Evolutionary conservation across 257 asterid species (phyloP).

Genomic region (Nicotiana sylvestris): DNA sequence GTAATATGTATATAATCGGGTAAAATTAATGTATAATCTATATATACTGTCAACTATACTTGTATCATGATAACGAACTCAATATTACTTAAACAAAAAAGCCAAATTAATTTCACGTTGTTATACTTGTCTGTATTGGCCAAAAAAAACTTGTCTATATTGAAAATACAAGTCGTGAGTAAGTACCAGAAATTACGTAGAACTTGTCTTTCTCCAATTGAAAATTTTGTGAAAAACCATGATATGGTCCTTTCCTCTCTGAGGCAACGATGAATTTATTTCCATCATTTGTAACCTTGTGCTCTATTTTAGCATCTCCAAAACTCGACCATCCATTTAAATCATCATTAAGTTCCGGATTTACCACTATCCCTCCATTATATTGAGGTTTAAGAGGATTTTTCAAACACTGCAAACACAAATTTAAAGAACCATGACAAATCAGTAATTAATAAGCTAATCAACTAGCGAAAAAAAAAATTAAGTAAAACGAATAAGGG

Average conservation of each 20-base stretch:
- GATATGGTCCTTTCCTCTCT: neutral
- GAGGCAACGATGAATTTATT: constrained; percentile 24
- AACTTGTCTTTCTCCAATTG: constrained; percentile 12
- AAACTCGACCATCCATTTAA: constrained; percentile 21
- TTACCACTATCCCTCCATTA: constrained; percentile 31
- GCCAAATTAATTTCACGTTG: too few species aligned
- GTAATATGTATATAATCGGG: neutral
- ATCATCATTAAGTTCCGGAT: constrained; percentile 27
- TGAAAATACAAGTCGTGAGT: neutral
- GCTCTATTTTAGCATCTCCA: constrained; percentile 13
- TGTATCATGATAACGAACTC: too few species aligned
- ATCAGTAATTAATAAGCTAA: neutral
- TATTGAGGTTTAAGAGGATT: constrained; percentile 34
- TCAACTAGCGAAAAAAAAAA: neutral
- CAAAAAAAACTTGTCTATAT: too few species aligned
- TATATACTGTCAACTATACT: neutral
- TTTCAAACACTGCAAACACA: constrained; percentile 26
- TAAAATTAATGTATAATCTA: neutral
- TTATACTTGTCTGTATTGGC: too few species aligned
- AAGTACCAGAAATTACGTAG: constrained; percentile 22
- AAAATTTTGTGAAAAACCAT: constrained; percentile 17
- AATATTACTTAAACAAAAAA: too few species aligned
- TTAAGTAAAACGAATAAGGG: neutral
- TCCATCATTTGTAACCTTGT: constrained; percentile 6
- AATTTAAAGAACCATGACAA: neutral